Conservation (phyloP, 495 filamentous ascomycete species). For the Thozetella sp. region DNA sequence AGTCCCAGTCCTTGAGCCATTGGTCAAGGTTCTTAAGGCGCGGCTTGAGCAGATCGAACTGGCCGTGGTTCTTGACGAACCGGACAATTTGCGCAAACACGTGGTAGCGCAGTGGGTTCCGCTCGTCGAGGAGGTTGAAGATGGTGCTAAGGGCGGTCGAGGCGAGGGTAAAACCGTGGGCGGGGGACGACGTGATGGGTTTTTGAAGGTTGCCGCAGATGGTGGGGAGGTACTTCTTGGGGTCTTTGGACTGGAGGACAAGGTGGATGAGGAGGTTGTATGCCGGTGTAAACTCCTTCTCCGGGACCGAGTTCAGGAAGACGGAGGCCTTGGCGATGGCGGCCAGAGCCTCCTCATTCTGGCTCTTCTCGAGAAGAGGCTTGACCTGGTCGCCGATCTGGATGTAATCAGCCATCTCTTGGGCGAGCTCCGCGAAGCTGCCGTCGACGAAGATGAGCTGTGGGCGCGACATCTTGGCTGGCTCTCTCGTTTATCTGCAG, state of each 20-base stretch:
- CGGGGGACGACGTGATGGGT: constrained; percentile 82
- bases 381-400: constrained; percentile 70
- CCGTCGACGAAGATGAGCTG: constrained; percentile 84
- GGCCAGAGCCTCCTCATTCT: constrained; percentile 86
- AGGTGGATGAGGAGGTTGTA: constrained; percentile 97
- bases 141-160: constrained; percentile 89
- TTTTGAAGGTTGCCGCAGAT: constrained; percentile 86
- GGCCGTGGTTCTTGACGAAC: constrained; percentile 70
- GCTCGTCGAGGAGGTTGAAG: constrained; percentile 86
- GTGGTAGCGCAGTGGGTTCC: constrained; percentile 81
- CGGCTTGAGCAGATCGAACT: constrained; percentile 79
- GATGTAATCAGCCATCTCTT: constrained; percentile 86
- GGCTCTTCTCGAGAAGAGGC: constrained; percentile 68
- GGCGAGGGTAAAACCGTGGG: constrained; percentile 80
- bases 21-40: constrained; percentile 75
- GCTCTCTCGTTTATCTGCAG: constrained; percentile 1
- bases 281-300: constrained; percentile 92
- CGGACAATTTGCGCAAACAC: constrained; percentile 83
- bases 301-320: constrained; percentile 77
- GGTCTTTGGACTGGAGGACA: constrained; percentile 77
- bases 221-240: constrained; percentile 80
- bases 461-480: constrained; percentile 31
- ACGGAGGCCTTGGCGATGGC: constrained; percentile 77
- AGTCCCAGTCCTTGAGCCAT: constrained; percentile 85
- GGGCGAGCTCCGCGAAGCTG: constrained; percentile 81